These are phyloP conservation scores for Melastoma malabathricum DNA, from an alignment of 345 rosid genomes.

Conservation along the genomic window DNA sequence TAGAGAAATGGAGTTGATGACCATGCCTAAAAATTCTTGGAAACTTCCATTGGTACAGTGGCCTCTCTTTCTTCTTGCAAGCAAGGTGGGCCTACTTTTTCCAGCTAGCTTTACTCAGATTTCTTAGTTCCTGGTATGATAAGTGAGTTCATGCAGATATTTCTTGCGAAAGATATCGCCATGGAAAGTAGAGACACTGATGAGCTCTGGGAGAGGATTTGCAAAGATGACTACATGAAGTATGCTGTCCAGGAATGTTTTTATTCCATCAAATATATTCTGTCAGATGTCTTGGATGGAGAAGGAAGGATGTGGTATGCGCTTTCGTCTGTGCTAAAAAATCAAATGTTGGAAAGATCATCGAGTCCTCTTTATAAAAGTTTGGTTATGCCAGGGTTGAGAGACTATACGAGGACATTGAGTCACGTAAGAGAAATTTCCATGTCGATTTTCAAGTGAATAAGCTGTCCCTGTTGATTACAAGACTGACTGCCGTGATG, in stretches of 20 bases:
- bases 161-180: slow-evolving; percentile 86
- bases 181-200: slow-evolving; percentile 46
- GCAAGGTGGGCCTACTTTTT: slow-evolving; percentile 47
- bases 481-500: slow-evolving; percentile 62
- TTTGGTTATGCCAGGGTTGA: slow-evolving; percentile 51
- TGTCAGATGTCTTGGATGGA: slow-evolving; percentile 59
- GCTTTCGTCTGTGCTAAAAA: not conserved
- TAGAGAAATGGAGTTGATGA: slow-evolving; percentile 88
- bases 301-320: slow-evolving; percentile 91
- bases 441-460: slow-evolving; percentile 47
- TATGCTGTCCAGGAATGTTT: slow-evolving; percentile 92
- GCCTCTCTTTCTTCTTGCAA: slow-evolving; percentile 98
- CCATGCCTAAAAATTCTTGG: slow-evolving; percentile 90
- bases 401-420: slow-evolving; percentile 55
- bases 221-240: slow-evolving; percentile 82
- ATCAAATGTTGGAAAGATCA: no score
- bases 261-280: slow-evolving; percentile 42
- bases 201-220: slow-evolving; percentile 84
- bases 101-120: slow-evolving; percentile 45
- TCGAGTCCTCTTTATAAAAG: not conserved
- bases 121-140: slow-evolving; percentile 95
- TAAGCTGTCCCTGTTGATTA: slow-evolving; percentile 69
- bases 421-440: slow-evolving; percentile 26
- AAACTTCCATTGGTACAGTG: slow-evolving; percentile 71
- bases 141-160: slow-evolving; percentile 60